phyloP scores from a whole-genome alignment of 495 filamentous ascomycete genomes.

The Recurvomyces mirabilis region DNA sequence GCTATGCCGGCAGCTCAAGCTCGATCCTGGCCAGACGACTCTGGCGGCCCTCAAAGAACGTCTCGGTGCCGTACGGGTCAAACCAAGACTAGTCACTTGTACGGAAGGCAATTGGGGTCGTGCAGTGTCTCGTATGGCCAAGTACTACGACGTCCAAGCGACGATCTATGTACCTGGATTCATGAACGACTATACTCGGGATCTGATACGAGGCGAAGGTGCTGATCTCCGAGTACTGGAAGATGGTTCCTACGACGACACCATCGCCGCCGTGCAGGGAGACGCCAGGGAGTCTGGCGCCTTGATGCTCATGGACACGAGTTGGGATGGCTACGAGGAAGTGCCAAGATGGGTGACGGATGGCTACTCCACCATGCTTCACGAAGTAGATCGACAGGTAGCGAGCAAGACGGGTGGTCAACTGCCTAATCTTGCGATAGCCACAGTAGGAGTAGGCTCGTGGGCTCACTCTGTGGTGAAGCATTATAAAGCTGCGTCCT shows the following conservation, averaged over 20 bases:
- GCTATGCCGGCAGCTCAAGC: constrained; percentile 32
- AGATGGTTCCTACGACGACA: constrained; percentile 50
- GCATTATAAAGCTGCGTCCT: constrained; percentile 42
- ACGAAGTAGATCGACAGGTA: constrained; percentile 49
- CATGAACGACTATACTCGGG: constrained; percentile 42
- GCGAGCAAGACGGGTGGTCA: constrained; percentile 28
- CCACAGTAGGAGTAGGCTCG: constrained; percentile 55
- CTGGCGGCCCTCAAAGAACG: constrained; percentile 33
- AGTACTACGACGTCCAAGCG: constrained; percentile 39
- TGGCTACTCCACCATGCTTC: constrained; percentile 58
- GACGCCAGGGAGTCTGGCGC: constrained; percentile 27
- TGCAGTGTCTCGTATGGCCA: constrained; percentile 54
- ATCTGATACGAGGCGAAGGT: constrained; percentile 46
- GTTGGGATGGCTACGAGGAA: constrained; percentile 50
- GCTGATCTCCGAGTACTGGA: constrained; percentile 39
- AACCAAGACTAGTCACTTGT: constrained; percentile 39
- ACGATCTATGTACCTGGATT: constrained; percentile 46
- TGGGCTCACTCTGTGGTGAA: constrained; percentile 48
- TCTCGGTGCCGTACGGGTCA: neutral
- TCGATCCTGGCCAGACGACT: constrained; percentile 29
- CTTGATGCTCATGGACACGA: constrained; percentile 55
- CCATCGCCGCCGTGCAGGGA: constrained; percentile 37
- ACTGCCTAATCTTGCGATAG: constrained; percentile 35
- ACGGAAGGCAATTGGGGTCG: constrained; percentile 67
- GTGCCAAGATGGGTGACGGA: constrained; percentile 61